These are phyloP conservation scores for Moesziomyces antarcticus DNA, from an alignment of 1,284 basidiomycete species.

Conservation along the genomic window DNA sequence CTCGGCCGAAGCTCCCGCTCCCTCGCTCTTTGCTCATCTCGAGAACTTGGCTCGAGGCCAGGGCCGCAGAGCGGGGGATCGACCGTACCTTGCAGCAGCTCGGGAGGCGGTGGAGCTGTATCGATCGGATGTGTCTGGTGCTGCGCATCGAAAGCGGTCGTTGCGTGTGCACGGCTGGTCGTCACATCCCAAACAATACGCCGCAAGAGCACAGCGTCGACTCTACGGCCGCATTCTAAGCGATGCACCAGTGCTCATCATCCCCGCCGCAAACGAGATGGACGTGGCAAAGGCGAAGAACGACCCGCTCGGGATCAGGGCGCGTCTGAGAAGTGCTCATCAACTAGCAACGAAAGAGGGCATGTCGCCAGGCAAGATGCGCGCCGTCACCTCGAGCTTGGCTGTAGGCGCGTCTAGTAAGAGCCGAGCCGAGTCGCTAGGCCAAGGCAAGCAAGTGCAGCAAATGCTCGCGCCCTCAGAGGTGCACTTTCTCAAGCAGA, in stretches of 20 bases:
- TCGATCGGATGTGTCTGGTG: conserved; percentile 6
- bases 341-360: too few species aligned
- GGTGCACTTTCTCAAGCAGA: too few species aligned
- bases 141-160: conserved; percentile 5
- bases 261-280: neutral
- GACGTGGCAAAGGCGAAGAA: neutral
- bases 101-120: neutral
- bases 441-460: too few species aligned
- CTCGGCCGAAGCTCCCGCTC: neutral
- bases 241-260: conserved; percentile 12
- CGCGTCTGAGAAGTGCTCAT: neutral
- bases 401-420: neutral
- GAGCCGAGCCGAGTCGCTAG: too few species aligned
- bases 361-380: neutral
- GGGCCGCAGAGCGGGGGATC: neutral
- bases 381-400: neutral
- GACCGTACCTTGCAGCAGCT: conserved; percentile 4
- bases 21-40: conserved; percentile 3
- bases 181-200: conserved; percentile 28
- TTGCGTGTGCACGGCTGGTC: conserved; percentile 26
- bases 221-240: conserved; percentile 21
- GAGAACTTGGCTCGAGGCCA: conserved; percentile 4
- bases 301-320: neutral
- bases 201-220: conserved; percentile 10
- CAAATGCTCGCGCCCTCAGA: too few species aligned